Percentiles rank a stretch among this genome's conserved stretches.
These are phyloP conservation scores for Cryptococcus jaspeensis DNA, from an alignment of 1,284 basidiomycete genomes.

Conservation along the genomic window DNA sequence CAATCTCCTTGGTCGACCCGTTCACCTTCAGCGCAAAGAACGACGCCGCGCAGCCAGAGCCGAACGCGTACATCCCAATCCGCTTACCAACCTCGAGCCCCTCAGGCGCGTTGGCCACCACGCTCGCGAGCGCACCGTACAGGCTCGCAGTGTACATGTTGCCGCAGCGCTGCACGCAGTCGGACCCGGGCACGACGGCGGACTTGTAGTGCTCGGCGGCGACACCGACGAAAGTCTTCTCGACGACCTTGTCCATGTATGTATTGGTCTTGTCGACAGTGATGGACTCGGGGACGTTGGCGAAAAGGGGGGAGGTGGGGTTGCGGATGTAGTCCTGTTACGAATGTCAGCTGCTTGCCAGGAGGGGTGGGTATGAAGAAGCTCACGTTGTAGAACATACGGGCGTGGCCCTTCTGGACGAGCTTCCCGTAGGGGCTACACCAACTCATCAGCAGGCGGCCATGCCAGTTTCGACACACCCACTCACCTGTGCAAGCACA, in stretches of 20 bases:
- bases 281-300: slow-evolving; percentile 69
- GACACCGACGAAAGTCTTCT: slow-evolving; percentile 82
- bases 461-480: background rate
- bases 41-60: slow-evolving; percentile 84
- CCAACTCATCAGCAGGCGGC: background rate
- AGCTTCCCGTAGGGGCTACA: slow-evolving; percentile 88
- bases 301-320: slow-evolving; percentile 71
- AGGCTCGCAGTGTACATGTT: slow-evolving; percentile 99
- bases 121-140: slow-evolving; percentile 85
- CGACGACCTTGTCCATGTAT: slow-evolving; percentile 87
- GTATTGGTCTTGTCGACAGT: slow-evolving; percentile 68
- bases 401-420: slow-evolving; percentile 93
- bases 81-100: slow-evolving; percentile 70
- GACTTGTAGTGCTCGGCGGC: slow-evolving; percentile 70
- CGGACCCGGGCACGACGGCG: slow-evolving; percentile 73
- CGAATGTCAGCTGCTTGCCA: slow-evolving; percentile 1
- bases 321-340: slow-evolving; percentile 77
- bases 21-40: slow-evolving; percentile 85
- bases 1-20: slow-evolving; percentile 79
- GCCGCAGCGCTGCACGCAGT: slow-evolving; percentile 80
- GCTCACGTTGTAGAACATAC: slow-evolving; percentile 59
- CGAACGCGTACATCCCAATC: slow-evolving; percentile 90
- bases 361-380: background rate
- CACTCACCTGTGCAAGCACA: slow-evolving; percentile 74
- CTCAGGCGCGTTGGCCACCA: slow-evolving; percentile 69